These are phyloP conservation scores for Dendrobium nobile DNA, from an alignment of 106 monocot species.

Conservation along the genomic window DNA sequence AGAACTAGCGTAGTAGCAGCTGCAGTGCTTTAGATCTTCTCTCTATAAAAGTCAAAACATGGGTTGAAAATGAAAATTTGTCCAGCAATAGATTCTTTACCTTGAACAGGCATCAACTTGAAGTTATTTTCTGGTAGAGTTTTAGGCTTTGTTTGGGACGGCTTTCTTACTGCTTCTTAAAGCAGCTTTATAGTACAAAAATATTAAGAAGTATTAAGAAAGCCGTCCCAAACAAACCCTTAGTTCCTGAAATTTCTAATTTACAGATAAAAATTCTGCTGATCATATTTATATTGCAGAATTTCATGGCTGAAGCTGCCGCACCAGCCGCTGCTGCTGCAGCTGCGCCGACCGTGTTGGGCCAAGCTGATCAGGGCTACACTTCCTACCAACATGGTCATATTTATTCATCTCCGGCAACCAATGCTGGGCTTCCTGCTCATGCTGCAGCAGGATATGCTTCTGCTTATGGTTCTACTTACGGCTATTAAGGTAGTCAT, in stretches of 20 bases:
- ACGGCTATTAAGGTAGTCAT: not conserved
- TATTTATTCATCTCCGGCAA: not conserved
- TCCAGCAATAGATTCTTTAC: too few species aligned
- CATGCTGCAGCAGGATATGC: not conserved
- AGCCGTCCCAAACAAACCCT: too few species aligned
- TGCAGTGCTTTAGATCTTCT: too few species aligned
- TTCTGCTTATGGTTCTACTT: slow-evolving; percentile 6
- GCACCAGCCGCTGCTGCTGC: not conserved
- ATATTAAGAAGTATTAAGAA: too few species aligned
- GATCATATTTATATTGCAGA: not conserved
- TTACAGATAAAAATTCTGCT: not conserved
- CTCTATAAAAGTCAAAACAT: too few species aligned
- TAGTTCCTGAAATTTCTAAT: not conserved
- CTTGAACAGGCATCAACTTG: too few species aligned
- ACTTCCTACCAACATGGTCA: not conserved
- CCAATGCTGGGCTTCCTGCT: not conserved
- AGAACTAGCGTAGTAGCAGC: too few species aligned
- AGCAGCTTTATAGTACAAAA: too few species aligned
- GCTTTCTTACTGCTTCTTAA: too few species aligned
- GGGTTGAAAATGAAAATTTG: too few species aligned
- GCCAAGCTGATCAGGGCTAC: not conserved
- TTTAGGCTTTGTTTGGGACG: too few species aligned
- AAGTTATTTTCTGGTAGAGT: too few species aligned
- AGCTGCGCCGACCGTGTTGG: not conserved
- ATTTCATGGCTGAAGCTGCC: slow-evolving; percentile 3